Percentiles rank a stretch among this genome's conserved stretches.
phyloP scores from a whole-genome alignment of 1,284 basidiomycete genomes.

The Thecaphora thlaspeos region DNA sequence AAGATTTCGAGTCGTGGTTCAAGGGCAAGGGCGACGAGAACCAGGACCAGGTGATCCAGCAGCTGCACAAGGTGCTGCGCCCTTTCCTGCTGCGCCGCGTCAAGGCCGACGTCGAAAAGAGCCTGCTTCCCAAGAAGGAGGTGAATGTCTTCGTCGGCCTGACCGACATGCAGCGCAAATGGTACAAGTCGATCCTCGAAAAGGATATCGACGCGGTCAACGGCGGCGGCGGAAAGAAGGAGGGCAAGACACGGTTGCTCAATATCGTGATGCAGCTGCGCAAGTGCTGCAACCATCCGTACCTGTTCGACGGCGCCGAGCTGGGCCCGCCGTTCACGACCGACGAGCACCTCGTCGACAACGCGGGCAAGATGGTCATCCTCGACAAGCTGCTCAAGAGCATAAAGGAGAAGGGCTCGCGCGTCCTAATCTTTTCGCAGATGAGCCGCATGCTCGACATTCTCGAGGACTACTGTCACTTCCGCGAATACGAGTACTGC shows the following conservation, averaged over 20 bases:
- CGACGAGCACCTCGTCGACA: constrained; percentile 92
- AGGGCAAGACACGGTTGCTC: constrained; percentile 94
- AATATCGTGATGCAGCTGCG: constrained; percentile 98
- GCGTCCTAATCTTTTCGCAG: constrained; percentile 95
- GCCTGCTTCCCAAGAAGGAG: constrained; percentile 93
- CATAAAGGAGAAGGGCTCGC: constrained; percentile 89
- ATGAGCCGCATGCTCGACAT: constrained; percentile 97
- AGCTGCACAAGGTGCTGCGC: constrained; percentile 91
- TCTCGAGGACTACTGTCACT: constrained; percentile 94
- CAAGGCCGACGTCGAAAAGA: constrained; percentile 97
- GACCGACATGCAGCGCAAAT: constrained; percentile 96
- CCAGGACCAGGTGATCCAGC: constrained; percentile 81
- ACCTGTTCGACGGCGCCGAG: constrained; percentile 65
- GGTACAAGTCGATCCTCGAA: constrained; percentile 76
- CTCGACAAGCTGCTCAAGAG: constrained; percentile 82
- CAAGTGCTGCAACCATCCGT: constrained; percentile 65
- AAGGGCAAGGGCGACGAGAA: constrained; percentile 65
- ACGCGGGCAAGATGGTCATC: constrained; percentile 96
- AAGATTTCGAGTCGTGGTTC: constrained; percentile 73
- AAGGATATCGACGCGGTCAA: constrained; percentile 99
- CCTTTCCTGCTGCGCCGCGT: constrained; percentile 93
- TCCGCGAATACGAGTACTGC: constrained; percentile 82
- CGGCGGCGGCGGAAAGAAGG: constrained; percentile 71
- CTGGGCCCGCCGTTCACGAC: constrained; percentile 98
- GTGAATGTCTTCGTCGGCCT: constrained; percentile 98